Evolutionary conservation across 345 rosid genomes (phyloP).

Genomic region (Citrus hindsii): DNA sequence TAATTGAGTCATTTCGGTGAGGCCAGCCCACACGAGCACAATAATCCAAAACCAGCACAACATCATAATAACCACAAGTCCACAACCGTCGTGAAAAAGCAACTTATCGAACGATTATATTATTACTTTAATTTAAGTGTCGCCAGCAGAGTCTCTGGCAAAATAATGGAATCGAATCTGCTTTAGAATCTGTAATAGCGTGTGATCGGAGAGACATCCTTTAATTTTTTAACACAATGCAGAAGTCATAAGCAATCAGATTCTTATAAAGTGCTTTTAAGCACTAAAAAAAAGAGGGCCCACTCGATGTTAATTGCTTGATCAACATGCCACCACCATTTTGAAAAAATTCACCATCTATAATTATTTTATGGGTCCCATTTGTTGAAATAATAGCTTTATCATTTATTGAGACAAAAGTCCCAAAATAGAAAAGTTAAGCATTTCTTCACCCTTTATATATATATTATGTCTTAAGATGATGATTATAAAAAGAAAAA

Average conservation of each 20-base stretch:
- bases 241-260: neutral
- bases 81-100: no score
- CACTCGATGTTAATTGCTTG: no score
- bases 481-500: no score
- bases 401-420: no score
- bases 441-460: no score
- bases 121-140: neutral
- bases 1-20: neutral
- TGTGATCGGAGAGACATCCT: neutral
- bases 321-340: neutral
- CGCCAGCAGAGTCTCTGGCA: neutral
- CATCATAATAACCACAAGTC: neutral
- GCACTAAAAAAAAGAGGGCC: neutral
- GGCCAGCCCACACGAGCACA: no score
- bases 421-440: no score
- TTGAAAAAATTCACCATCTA: neutral
- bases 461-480: no score
- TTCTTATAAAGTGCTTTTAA: neutral
- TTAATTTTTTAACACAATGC: neutral
- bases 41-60: neutral
- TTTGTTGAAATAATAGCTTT: no score
- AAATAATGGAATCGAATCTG: neutral
- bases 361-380: neutral
- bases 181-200: neutral
- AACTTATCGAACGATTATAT: neutral